Evolutionary conservation across 192 early-diverging fungal genomes (phyloP).

Genomic region (Dissophora globulifera): DNA sequence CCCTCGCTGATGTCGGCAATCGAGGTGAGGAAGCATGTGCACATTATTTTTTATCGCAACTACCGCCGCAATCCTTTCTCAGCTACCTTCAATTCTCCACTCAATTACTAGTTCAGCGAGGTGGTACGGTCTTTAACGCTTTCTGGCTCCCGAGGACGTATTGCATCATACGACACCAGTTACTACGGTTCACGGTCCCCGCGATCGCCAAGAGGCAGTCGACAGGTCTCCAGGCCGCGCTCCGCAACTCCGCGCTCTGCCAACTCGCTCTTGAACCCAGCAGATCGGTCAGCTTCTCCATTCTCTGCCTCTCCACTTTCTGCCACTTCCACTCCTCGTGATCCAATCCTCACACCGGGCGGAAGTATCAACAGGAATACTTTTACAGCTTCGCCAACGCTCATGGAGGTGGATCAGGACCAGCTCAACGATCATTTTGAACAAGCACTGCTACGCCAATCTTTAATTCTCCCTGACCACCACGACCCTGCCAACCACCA

Average conservation of each 20-base stretch:
- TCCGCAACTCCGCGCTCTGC: neutral
- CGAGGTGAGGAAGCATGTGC: constrained; percentile 49
- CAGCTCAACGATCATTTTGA: constrained; percentile 4
- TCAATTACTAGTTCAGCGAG: constrained; percentile 34
- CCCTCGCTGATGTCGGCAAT: constrained; percentile 66
- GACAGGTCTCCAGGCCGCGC: too few relatives aligned
- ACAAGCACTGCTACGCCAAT: constrained; percentile 26
- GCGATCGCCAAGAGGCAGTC: neutral
- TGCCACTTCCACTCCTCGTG: neutral
- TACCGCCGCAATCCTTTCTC: too few relatives aligned
- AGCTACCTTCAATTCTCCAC: too few relatives aligned
- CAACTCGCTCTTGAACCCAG: neutral
- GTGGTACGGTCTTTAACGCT: constrained; percentile 46
- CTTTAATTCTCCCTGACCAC: constrained; percentile 33
- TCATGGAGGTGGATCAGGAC: constrained; percentile 3
- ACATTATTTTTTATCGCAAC: neutral
- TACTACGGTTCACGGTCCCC: constrained; percentile 41
- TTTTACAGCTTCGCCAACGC: constrained; percentile 10
- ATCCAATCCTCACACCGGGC: neutral
- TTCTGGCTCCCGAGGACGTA: constrained; percentile 27
- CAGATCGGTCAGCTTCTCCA: constrained; percentile 2
- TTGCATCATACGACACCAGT: constrained; percentile 43
- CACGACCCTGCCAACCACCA: constrained; percentile 27
- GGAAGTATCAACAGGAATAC: neutral
- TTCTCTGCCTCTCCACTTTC: constrained; percentile 10